Conservation (phyloP, 2,329 filamentous ascomycete species). For the Fusarium stilboides region DNA sequence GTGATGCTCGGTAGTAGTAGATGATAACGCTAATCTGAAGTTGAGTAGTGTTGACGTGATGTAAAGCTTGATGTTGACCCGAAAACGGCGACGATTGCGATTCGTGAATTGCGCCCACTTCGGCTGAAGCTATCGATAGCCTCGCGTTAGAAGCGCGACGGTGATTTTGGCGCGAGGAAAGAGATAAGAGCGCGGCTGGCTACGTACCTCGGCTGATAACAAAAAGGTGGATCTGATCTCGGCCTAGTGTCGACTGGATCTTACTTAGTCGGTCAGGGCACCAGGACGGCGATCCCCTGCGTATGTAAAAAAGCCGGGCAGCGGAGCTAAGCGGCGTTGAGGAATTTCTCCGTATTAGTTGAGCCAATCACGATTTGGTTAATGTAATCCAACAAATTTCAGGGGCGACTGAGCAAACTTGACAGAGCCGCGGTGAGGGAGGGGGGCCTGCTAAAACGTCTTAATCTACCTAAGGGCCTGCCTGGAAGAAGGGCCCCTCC, state of each 20-base stretch:
- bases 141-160: slow-evolving; percentile 26
- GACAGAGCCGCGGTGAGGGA: slow-evolving; percentile 49
- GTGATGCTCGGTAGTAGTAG: neutral
- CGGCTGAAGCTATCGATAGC: slow-evolving; percentile 19
- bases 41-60: slow-evolving; percentile 10
- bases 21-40: slow-evolving; percentile 2
- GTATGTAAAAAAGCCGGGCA: slow-evolving; percentile 38
- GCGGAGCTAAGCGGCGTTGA: slow-evolving; percentile 38
- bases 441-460: slow-evolving; percentile 40
- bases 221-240: slow-evolving; percentile 49
- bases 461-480: slow-evolving; percentile 39
- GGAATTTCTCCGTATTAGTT: slow-evolving; percentile 44
- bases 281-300: slow-evolving; percentile 43
- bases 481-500: slow-evolving; percentile 32
- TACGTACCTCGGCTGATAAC: slow-evolving; percentile 24
- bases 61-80: slow-evolving; percentile 3
- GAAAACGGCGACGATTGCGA: slow-evolving; percentile 15
- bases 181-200: neutral
- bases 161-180: slow-evolving; percentile 25
- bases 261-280: slow-evolving; percentile 44
- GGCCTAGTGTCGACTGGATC: slow-evolving; percentile 48
- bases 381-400: slow-evolving; percentile 52
- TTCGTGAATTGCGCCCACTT: slow-evolving; percentile 21
- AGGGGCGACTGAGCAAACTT: slow-evolving; percentile 45
- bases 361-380: slow-evolving; percentile 41